Conservation (phyloP, 306 rosid genomes). For the Dryas octopetala region DNA sequence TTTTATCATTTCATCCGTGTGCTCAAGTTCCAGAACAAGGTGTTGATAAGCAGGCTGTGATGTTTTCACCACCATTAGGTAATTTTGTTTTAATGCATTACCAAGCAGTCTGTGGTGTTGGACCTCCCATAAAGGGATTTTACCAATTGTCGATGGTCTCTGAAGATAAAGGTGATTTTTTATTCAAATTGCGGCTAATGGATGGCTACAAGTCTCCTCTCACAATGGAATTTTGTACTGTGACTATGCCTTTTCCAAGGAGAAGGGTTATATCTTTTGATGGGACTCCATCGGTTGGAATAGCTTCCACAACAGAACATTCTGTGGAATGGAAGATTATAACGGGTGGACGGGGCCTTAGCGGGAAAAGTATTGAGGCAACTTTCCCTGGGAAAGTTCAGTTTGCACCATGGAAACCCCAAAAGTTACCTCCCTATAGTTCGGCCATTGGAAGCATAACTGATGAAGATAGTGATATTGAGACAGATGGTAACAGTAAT, state of each 20-base stretch:
- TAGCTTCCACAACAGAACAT: constrained; percentile 85
- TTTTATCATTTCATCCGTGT: constrained; percentile 84
- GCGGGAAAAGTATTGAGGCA: constrained; percentile 91
- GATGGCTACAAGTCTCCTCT: constrained; percentile 91
- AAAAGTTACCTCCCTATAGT: constrained; percentile 44
- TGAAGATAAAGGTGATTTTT: constrained; percentile 95
- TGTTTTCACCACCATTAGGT: constrained; percentile 95
- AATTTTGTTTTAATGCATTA: constrained; percentile 86
- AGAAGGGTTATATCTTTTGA: constrained; percentile 84
- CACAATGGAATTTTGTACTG: constrained; percentile 86
- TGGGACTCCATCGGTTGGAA: constrained; percentile 91
- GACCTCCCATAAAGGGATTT: constrained; percentile 88
- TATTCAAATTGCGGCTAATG: constrained; percentile 80
- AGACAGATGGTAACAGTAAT: constrained; percentile 60
- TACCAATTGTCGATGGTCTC: constrained; percentile 97
- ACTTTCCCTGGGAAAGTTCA: constrained; percentile 92
- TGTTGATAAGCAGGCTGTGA: constrained; percentile 75
- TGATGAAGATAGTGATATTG: constrained; percentile 82
- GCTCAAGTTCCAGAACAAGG: constrained; percentile 87
- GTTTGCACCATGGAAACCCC: constrained; percentile 85
- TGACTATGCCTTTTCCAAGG: constrained; percentile 84
- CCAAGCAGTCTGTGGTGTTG: constrained; percentile 67
- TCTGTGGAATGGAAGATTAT: constrained; percentile 93
- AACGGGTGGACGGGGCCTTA: constrained; percentile 75
- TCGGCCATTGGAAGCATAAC: constrained; percentile 39